Evolutionary conservation across 495 filamentous ascomycete species (phyloP).

Genomic region (Amniculicola lignicola): DNA sequence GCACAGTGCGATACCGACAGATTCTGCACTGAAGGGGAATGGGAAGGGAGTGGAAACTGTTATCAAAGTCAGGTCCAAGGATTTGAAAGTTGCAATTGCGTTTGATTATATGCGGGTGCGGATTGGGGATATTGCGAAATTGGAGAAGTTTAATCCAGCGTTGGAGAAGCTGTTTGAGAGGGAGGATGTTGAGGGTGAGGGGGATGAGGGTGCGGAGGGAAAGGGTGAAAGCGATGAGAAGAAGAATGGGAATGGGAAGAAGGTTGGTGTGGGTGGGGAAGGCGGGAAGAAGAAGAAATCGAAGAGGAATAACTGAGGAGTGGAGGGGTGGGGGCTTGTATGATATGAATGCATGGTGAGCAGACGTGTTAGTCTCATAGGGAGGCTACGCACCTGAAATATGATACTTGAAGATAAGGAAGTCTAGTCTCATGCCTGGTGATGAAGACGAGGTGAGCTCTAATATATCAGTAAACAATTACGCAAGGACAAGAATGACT

Average conservation of each 20-base stretch:
- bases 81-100: constrained; percentile 66
- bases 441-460: too few species aligned
- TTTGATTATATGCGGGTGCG: constrained; percentile 88
- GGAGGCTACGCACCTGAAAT: too few species aligned
- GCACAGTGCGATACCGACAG: neutral
- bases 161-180: constrained; percentile 60
- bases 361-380: too few species aligned
- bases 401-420: too few species aligned
- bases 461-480: too few species aligned
- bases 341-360: neutral
- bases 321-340: neutral
- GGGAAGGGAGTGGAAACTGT: neutral
- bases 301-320: constrained; percentile 23
- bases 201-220: constrained; percentile 35
- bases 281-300: constrained; percentile 26
- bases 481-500: too few species aligned
- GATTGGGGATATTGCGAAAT: constrained; percentile 72
- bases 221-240: constrained; percentile 14
- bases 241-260: constrained; percentile 17
- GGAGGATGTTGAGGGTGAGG: constrained; percentile 15
- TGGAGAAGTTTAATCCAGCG: constrained; percentile 71
- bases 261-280: constrained; percentile 6
- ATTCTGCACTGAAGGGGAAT: neutral
- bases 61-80: constrained; percentile 24
- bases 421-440: too few species aligned